Evolutionary conservation across 2,329 filamentous ascomycete species (phyloP).

Genomic region (Fusarium odoratissimum): DNA sequence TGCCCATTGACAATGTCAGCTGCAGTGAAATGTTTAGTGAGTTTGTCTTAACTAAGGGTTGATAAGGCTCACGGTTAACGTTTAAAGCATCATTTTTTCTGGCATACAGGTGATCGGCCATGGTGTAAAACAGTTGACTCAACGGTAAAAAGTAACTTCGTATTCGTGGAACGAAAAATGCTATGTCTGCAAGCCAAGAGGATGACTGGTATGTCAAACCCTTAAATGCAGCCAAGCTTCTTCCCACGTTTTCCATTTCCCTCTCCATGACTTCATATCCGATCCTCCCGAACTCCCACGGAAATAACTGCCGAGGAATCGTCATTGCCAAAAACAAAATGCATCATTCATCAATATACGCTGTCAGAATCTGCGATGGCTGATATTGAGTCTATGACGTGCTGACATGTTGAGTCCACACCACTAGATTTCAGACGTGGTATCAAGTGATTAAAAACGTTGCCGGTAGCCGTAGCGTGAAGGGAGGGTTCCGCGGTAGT

Average conservation of each 20-base stretch:
- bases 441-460: neutral
- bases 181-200: neutral
- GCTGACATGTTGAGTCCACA: slow-evolving; percentile 3
- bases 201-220: neutral
- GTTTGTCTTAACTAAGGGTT: rapidly evolving
- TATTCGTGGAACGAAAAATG: neutral
- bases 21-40: rapidly evolving
- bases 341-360: neutral
- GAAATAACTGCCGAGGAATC: slow-evolving; percentile 20
- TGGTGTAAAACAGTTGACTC: neutral
- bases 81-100: slow-evolving; percentile 18
- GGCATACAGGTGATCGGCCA: neutral
- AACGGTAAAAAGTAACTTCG: neutral
- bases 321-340: neutral
- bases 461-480: slow-evolving; percentile 16
- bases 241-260: neutral
- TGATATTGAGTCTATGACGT: slow-evolving; percentile 19
- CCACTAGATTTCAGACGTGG: neutral
- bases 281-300: neutral
- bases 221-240: neutral
- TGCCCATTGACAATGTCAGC: slow-evolving; percentile 25
- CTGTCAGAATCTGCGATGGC: neutral
- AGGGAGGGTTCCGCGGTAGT: neutral
- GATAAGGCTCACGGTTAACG: slow-evolving; percentile 7
- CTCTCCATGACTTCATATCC: slow-evolving; percentile 19